phyloP scores from a whole-genome alignment of 768 basidiomycete genomes.

The Mycena epipterygia region DNA sequence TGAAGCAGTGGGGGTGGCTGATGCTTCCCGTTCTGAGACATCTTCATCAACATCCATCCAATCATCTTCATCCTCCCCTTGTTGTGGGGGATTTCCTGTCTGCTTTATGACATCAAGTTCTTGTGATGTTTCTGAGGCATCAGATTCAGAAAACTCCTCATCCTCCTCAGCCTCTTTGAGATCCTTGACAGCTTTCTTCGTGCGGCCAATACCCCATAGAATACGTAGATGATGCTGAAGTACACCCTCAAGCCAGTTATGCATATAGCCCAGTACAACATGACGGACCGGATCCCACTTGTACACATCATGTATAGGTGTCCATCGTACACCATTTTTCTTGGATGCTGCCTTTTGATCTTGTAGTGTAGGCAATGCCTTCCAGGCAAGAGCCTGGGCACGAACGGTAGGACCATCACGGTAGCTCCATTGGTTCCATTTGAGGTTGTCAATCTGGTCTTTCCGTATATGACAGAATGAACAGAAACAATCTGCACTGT shows the following conservation, averaged over 20 bases:
- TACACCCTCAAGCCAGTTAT: background rate
- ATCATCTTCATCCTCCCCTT: background rate
- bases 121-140: background rate
- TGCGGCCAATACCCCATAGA: slow-evolving; percentile 12
- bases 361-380: background rate
- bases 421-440: background rate
- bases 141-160: background rate
- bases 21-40: background rate
- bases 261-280: background rate
- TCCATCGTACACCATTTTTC: background rate
- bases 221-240: background rate
- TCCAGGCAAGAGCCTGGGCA: background rate
- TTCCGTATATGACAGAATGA: background rate
- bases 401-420: background rate
- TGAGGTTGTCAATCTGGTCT: background rate
- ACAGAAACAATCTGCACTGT: background rate
- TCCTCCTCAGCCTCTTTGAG: background rate
- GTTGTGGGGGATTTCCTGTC: background rate
- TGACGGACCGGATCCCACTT: background rate
- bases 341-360: background rate
- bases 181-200: background rate
- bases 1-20: background rate
- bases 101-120: background rate
- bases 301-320: background rate
- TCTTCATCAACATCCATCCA: slow-evolving; percentile 1